Evolutionary conservation across 2,329 filamentous ascomycete genomes (phyloP).

Genomic region (Cladophialophora yegresii): DNA sequence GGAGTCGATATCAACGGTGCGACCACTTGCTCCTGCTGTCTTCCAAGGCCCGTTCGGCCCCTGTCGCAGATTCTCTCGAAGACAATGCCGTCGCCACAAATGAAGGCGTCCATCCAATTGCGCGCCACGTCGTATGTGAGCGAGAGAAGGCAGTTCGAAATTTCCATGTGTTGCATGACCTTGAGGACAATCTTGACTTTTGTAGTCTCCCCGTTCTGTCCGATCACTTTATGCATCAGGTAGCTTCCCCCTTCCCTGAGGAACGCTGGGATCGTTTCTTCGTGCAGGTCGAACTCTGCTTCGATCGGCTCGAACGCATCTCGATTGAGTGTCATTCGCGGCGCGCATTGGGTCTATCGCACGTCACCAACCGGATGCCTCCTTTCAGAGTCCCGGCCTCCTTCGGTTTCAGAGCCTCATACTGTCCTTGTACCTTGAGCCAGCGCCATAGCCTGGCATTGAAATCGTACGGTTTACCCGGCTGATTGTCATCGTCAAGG

Average conservation of each 20-base stretch:
- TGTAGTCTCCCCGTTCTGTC: not conserved
- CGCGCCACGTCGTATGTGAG: constrained; percentile 46
- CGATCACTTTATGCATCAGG: not conserved
- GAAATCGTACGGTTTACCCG: not conserved
- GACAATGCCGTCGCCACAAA: constrained; percentile 74
- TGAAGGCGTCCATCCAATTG: constrained; percentile 58
- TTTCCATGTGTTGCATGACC: not conserved
- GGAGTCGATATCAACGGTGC: not conserved
- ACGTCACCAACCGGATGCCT: not conserved
- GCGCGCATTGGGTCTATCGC: not conserved
- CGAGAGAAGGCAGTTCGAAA: not conserved
- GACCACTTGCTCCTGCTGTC: not conserved
- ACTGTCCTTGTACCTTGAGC: not conserved
- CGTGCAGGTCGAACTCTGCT: not conserved
- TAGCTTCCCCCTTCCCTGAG: not conserved
- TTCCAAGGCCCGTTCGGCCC: not conserved
- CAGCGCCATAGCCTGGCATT: not conserved
- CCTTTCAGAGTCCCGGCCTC: not conserved
- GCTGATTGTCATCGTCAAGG: not conserved
- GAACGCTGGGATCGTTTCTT: not conserved
- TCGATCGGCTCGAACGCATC: not conserved
- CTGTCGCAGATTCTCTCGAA: constrained; percentile 43
- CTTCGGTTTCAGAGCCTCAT: not conserved
- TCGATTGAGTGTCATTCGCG: not conserved
- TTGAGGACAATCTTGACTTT: not conserved